Base-by-base conservation (phyloP, 2,329 filamentous ascomycete species). In the Rhexocercosporidium sp. region DNA sequence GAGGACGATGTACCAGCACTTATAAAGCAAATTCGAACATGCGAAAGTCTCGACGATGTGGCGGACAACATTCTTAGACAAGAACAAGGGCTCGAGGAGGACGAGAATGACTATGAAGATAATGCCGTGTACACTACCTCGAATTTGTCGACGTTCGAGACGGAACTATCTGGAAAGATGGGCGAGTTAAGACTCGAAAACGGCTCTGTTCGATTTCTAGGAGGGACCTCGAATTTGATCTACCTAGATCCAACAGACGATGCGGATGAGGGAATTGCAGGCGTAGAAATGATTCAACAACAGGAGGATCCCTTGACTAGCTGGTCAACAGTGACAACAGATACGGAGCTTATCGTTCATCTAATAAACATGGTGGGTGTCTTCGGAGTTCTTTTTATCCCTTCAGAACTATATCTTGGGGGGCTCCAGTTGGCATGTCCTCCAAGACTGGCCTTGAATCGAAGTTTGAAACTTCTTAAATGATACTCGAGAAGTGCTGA, bases 211-310 rank as follows among this genome's bases (percentile, higher is more conserved):
- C 90, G 94, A 70, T 97, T 96, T 78, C 94, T 97, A 71, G 95
- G 95, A 59, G 96, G 95, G 57, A 98, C 95, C 0, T 97, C 94
- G 1, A 95, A 97, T 75, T 84, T 98, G 68, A 93, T 98, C 70
- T 95, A 96, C 77, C 82, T 95, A 25, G 88, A 88, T 41, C 83
- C 78, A 69, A 83, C 70, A 76, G 83, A 62, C 78, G 82, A 60
- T 77, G 80, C 66, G 57, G 73, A 75, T 20, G 71, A 63, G 18
- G 71, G 2, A 64, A 75, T 61, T n/a, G 39, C 64, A 16, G 75
- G 74, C 22, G 74, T 75, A 3, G 76, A 78, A 27, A 68, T 74
- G 1, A 70, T 75, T 22, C 72, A 74, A 37, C 75, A 78, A 62
- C 74, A 85, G 69, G 88, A 91, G 61, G 87, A 95, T 69, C 90